These are phyloP conservation scores for Rhododendron ovatum DNA, from an alignment of 148 eudicot species.

Conservation along the genomic window DNA sequence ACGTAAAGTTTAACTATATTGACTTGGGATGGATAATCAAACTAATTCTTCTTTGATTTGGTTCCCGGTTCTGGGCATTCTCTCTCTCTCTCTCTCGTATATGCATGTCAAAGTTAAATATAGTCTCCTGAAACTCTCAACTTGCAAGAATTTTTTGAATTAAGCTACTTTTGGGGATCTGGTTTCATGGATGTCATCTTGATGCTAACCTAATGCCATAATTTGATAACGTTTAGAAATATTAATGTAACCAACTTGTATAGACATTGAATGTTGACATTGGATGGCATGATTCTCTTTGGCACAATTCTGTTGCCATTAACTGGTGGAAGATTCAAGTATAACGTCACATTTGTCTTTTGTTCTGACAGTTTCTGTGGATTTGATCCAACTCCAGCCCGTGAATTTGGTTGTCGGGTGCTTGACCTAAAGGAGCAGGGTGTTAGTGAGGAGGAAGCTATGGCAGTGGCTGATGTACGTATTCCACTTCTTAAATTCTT, in stretches of 20 bases:
- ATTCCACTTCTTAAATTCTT: neutral
- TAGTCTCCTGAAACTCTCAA: neutral
- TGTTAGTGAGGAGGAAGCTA: constrained; percentile 63
- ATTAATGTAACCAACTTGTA: neutral
- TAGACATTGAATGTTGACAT: neutral
- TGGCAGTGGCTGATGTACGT: constrained; percentile 83
- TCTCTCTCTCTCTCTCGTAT: neutral
- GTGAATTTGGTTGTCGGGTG: constrained; percentile 67
- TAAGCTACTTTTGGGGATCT: neutral
- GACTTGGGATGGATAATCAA: neutral
- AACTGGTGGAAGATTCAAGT: neutral
- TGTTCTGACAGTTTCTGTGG: constrained; percentile 43
- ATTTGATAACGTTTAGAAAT: neutral
- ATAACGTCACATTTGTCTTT: neutral
- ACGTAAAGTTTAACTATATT: neutral
- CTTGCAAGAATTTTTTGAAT: neutral
- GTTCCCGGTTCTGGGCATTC: neutral
- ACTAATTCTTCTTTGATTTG: neutral
- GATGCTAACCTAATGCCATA: neutral
- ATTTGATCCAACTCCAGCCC: constrained; percentile 67
- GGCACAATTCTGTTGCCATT: neutral
- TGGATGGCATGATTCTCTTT: neutral
- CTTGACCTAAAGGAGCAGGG: constrained; percentile 84
- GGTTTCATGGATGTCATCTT: neutral
- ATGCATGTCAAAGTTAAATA: neutral